Percentiles rank a stretch among this genome's conserved stretches.
phyloP scores from a whole-genome alignment of 768 basidiomycete species.

The Myochromella boudieri region DNA sequence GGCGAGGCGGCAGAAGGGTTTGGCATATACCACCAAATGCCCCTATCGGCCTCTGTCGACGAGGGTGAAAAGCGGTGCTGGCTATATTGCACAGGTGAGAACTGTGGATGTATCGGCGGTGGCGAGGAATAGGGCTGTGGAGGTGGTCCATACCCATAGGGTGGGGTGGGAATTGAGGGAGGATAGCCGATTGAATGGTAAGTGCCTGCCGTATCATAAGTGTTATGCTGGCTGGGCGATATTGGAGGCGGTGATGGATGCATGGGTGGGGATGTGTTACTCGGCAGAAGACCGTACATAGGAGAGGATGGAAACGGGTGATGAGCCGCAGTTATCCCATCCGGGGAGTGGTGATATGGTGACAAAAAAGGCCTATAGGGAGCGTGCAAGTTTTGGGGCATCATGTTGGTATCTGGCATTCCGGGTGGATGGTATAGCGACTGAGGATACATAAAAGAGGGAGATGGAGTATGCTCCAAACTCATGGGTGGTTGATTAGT shows the following conservation, averaged over 20 bases:
- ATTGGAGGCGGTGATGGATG: conserved; percentile 23
- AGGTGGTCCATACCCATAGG: conserved; percentile 37
- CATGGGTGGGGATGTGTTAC: conserved; percentile 22
- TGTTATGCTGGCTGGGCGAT: conserved; percentile 22
- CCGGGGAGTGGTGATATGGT: conserved; percentile 31
- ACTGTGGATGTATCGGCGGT: conserved; percentile 37
- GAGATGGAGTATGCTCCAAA: conserved; percentile 34
- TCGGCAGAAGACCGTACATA: conserved; percentile 27
- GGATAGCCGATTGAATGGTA: conserved; percentile 37
- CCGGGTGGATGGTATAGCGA: conserved; percentile 32
- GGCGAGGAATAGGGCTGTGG: conserved; percentile 33
- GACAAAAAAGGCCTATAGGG: conserved; percentile 41
- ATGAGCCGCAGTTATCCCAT: conserved; percentile 28
- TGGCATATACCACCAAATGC: conserved; percentile 55
- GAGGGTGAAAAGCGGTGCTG: conserved; percentile 29
- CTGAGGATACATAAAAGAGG: conserved; percentile 33
- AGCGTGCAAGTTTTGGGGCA: conserved; percentile 40
- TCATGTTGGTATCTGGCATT: conserved; percentile 35
- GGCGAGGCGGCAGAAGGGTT: conserved; percentile 20
- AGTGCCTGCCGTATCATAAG: conserved; percentile 23
- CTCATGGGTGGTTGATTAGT: conserved; percentile 38
- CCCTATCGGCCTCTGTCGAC: conserved; percentile 38
- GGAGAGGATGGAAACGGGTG: conserved; percentile 22
- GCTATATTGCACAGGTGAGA: conserved; percentile 33
- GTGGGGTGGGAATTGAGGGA: conserved; percentile 25